A percentile compares a stretch with the other conserved stretches of the same genome.
Evolutionary conservation across 2,329 filamentous ascomycete genomes (phyloP).

Genomic region (Fusarium sp.): DNA sequence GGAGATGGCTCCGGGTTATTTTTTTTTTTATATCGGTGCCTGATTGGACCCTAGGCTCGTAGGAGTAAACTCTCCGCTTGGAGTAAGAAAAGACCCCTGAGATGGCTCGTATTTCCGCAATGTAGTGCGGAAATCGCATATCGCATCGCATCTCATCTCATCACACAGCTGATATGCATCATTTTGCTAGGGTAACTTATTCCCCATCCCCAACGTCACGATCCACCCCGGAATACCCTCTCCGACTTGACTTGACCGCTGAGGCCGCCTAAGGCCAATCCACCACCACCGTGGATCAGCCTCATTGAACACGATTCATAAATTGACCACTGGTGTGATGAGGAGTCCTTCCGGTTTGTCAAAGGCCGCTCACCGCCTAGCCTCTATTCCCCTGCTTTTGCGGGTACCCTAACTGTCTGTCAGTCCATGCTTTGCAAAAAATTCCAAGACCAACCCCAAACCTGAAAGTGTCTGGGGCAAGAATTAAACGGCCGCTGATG

Average conservation of each 20-base stretch:
- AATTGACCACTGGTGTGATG: not conserved
- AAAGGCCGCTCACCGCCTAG: conserved; percentile 28
- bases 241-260: conserved; percentile 30
- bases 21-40: not conserved
- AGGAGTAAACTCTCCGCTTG: conserved; percentile 44
- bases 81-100: not conserved
- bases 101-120: conserved; percentile 6
- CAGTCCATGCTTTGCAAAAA: not conserved
- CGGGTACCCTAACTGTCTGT: not conserved
- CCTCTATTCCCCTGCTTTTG: not conserved
- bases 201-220: not conserved
- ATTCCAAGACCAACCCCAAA: not conserved
- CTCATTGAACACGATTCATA: not conserved
- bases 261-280: not conserved
- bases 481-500: not conserved
- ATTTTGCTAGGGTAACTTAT: not conserved
- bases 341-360: conserved; percentile 1
- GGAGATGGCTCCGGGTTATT: conserved; percentile 1
- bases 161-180: conserved; percentile 2
- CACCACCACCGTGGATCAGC: not conserved
- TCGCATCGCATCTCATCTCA: not conserved
- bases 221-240: conserved; percentile 39
- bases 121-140: not conserved
- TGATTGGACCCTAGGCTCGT: not conserved
- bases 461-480: conserved; percentile 9